phyloP scores from a whole-genome alignment of 2,329 filamentous ascomycete species.

The Lecanicillium sp. region DNA sequence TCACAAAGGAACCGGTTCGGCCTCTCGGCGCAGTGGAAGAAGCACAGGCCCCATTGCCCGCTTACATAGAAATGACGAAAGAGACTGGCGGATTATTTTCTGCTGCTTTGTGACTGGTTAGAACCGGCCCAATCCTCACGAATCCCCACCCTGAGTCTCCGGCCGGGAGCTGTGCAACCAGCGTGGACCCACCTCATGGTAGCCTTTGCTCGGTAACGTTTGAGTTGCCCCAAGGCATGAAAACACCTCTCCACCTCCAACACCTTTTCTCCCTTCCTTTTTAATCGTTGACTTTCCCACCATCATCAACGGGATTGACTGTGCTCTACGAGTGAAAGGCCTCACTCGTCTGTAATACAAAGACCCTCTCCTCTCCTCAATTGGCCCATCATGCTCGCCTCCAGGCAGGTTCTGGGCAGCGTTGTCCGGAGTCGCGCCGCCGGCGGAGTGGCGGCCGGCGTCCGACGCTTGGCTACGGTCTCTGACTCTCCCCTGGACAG shows the following conservation, averaged over 20 bases:
- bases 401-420: conserved; percentile 60
- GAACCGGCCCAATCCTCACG: conserved; percentile 1
- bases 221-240: conserved; percentile 5
- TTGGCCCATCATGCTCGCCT: conserved; percentile 54
- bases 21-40: conserved; percentile 7
- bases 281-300: conserved; percentile 18
- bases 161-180: conserved; percentile 9
- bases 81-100: conserved; percentile 21
- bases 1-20: no score
- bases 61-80: conserved; percentile 19
- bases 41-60: background rate
- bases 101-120: conserved; percentile 8
- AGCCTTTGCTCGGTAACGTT: conserved; percentile 4
- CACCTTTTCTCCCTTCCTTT: conserved; percentile 12
- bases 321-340: conserved; percentile 6
- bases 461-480: conserved; percentile 75
- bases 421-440: conserved; percentile 53
- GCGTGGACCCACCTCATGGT: conserved; percentile 4
- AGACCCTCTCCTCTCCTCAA: conserved; percentile 20
- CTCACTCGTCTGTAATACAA: conserved; percentile 7
- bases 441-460: conserved; percentile 47
- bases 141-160: conserved; percentile 4
- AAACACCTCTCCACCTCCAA: conserved; percentile 20
- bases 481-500: conserved; percentile 78
- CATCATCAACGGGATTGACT: conserved; percentile 12